These are phyloP conservation scores for Sugiyamaella novakii DNA, from an alignment of 1,139 yeast species.

Conservation along the genomic window DNA sequence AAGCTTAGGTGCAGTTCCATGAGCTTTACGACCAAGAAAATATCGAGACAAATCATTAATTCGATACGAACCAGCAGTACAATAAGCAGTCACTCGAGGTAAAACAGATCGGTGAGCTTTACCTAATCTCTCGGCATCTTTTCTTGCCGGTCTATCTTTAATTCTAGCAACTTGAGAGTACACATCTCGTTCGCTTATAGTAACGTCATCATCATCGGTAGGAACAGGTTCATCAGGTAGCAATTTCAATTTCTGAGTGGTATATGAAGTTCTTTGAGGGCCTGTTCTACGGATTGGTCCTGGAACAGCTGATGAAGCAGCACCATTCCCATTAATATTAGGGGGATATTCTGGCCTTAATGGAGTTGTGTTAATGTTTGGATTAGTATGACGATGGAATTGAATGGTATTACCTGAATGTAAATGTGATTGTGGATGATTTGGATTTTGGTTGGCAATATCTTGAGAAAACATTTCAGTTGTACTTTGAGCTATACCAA, in stretches of 20 bases:
- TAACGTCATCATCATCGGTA: slow-evolving; percentile 41
- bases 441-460: slow-evolving; percentile 11
- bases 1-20: slow-evolving; percentile 73
- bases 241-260: slow-evolving; percentile 81
- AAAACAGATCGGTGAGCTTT: slow-evolving; percentile 70
- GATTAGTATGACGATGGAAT: slow-evolving; percentile 15
- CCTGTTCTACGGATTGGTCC: slow-evolving; percentile 52
- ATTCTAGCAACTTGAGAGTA: slow-evolving; percentile 83
- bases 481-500: slow-evolving; percentile 20
- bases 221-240: slow-evolving; percentile 77
- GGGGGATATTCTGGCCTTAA: slow-evolving; percentile 8
- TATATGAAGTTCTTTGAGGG: slow-evolving; percentile 85
- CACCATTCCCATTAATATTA: slow-evolving; percentile 1
- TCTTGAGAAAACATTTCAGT: slow-evolving; percentile 16
- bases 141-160: slow-evolving; percentile 87
- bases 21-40: slow-evolving; percentile 74
- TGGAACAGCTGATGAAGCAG: neutral
- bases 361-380: slow-evolving; percentile 5
- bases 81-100: slow-evolving; percentile 90
- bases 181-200: slow-evolving; percentile 55
- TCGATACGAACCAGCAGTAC: slow-evolving; percentile 89
- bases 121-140: slow-evolving; percentile 91
- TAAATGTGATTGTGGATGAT: neutral
- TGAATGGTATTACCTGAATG: neutral
- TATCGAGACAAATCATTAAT: slow-evolving; percentile 86